Conservation (phyloP, 495 filamentous ascomycete genomes). For the Daldinia bambusicola region DNA sequence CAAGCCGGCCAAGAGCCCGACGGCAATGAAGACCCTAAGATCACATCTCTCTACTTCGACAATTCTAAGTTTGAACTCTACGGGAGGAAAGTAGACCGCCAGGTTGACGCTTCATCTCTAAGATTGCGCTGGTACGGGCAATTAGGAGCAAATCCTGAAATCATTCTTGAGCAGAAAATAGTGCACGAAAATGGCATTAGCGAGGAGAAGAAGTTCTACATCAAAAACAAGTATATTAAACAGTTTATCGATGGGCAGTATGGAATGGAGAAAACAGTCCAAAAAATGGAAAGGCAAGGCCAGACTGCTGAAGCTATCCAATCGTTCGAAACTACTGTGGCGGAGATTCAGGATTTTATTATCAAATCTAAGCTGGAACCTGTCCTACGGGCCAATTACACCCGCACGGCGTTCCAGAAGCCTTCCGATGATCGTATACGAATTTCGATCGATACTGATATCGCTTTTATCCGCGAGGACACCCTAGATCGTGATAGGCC, state of each 20-base stretch:
- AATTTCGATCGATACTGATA: slow-evolving; percentile 90
- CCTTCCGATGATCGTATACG: slow-evolving; percentile 90
- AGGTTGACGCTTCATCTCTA: slow-evolving; percentile 81
- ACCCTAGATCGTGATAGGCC: slow-evolving; percentile 82
- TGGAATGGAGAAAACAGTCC: slow-evolving; percentile 87
- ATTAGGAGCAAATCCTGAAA: slow-evolving; percentile 76
- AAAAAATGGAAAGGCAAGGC: slow-evolving; percentile 79
- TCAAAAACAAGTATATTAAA: slow-evolving; percentile 95
- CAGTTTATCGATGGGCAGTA: slow-evolving; percentile 88
- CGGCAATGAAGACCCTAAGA: slow-evolving; percentile 81
- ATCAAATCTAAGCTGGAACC: slow-evolving; percentile 81
- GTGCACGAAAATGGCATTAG: slow-evolving; percentile 78
- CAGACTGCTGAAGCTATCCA: slow-evolving; percentile 69
- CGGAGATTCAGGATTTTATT: slow-evolving; percentile 83
- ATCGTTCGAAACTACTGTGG: slow-evolving; percentile 75
- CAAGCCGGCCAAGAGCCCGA: slow-evolving; percentile 81
- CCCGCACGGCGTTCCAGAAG: slow-evolving; percentile 94
- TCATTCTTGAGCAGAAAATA: slow-evolving; percentile 89
- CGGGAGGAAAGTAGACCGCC: slow-evolving; percentile 80
- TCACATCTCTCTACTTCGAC: slow-evolving; percentile 97
- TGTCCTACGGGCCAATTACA: slow-evolving; percentile 90
- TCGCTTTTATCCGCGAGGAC: slow-evolving; percentile 94
- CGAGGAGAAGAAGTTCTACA: slow-evolving; percentile 78
- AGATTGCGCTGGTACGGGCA: slow-evolving; percentile 93
- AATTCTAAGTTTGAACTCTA: slow-evolving; percentile 86